These are phyloP conservation scores for Phytophthora cajani DNA, from an alignment of 352 stramenopile genomes.

Conservation along the genomic window DNA sequence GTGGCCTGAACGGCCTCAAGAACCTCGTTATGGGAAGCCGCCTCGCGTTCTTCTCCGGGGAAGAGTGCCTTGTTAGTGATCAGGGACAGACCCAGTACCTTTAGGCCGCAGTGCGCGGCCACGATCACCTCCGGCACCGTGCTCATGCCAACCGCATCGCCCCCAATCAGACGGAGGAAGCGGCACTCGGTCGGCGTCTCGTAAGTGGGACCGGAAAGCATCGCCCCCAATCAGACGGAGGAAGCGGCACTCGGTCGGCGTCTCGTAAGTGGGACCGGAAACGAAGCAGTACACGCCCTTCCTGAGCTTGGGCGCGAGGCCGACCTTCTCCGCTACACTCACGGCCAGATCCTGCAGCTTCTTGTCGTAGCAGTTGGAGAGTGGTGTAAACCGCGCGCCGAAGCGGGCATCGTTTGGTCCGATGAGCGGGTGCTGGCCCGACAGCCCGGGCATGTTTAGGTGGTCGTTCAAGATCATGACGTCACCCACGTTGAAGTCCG, in stretches of 20 bases:
- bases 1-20: conserved; percentile 80
- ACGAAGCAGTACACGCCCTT: conserved; percentile 95
- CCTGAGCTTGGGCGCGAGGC: conserved; percentile 78
- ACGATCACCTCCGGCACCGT: conserved; percentile 96
- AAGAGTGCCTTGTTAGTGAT: conserved; percentile 94
- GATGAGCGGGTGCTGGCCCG: conserved; percentile 91
- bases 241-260: conserved; percentile 91
- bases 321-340: conserved; percentile 74
- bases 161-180: conserved; percentile 90
- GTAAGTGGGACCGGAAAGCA: conserved; percentile 94
- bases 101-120: conserved; percentile 92
- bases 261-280: conserved; percentile 96
- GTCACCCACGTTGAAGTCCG: conserved; percentile 93
- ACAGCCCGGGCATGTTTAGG: conserved; percentile 92
- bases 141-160: conserved; percentile 95
- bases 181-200: conserved; percentile 93
- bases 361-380: conserved; percentile 92
- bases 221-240: conserved; percentile 91
- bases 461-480: conserved; percentile 96
- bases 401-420: conserved; percentile 94
- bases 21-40: conserved; percentile 92
- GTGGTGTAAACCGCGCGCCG: conserved; percentile 92
- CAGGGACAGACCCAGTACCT: conserved; percentile 94
- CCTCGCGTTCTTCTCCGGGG: conserved; percentile 69
- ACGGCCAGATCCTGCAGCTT: conserved; percentile 81